These are phyloP conservation scores for Fagopyrum esculentum DNA, from an alignment of 148 eudicot genomes.

Conservation along the genomic window DNA sequence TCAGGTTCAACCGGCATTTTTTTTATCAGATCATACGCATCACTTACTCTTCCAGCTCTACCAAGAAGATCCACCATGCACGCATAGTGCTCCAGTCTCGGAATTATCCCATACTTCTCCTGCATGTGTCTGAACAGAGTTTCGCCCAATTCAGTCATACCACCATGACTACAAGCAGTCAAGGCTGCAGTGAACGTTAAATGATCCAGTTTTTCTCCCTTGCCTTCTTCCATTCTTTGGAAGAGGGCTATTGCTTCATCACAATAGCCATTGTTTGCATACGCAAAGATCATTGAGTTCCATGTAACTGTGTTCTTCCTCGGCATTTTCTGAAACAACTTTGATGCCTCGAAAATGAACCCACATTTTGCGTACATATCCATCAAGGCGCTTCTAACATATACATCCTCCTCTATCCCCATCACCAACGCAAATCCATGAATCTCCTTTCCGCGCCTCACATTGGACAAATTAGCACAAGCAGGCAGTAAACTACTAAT, in stretches of 20 bases:
- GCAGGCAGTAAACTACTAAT: slow-evolving; percentile 70
- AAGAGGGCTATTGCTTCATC: slow-evolving; percentile 61
- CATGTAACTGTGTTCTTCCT: slow-evolving; percentile 63
- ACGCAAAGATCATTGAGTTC: slow-evolving; percentile 93
- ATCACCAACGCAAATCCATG: slow-evolving; percentile 49
- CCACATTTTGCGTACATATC: slow-evolving; percentile 93
- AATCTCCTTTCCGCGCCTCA: slow-evolving; percentile 63
- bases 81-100: slow-evolving; percentile 81
- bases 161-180: slow-evolving; percentile 68
- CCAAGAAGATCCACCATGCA: slow-evolving; percentile 77
- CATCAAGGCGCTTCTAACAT: slow-evolving; percentile 63
- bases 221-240: slow-evolving; percentile 37
- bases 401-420: slow-evolving; percentile 50
- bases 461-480: slow-evolving; percentile 52
- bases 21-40: slow-evolving; percentile 55
- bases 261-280: slow-evolving; percentile 68
- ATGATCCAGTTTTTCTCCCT: slow-evolving; percentile 45
- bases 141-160: slow-evolving; percentile 56
- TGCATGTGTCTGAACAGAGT: slow-evolving; percentile 50
- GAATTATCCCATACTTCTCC: slow-evolving; percentile 34
- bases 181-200: slow-evolving; percentile 77
- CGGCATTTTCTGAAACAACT: slow-evolving; percentile 43
- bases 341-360: slow-evolving; percentile 40
- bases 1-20: slow-evolving; percentile 58
- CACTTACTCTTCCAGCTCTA: slow-evolving; percentile 50